Conservation (phyloP, 1,284 basidiomycete species). For the Stygiomarasmius scandens region DNA sequence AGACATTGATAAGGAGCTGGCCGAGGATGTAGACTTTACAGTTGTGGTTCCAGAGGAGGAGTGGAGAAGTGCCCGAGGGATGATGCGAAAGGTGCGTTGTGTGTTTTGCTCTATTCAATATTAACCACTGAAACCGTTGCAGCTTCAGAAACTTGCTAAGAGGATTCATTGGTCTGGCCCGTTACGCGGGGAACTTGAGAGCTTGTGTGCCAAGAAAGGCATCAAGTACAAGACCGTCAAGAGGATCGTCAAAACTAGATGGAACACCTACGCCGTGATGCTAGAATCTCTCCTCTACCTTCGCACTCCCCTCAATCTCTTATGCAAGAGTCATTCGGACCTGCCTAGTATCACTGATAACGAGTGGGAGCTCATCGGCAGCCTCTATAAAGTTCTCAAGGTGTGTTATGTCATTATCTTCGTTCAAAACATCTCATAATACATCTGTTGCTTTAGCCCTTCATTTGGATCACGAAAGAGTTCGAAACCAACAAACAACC, state of each 20-base stretch:
- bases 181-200: not conserved
- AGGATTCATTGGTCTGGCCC: not conserved
- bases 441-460: not conserved
- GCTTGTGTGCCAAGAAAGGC: not conserved
- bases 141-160: conserved; percentile 1
- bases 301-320: conserved; percentile 1
- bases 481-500: not conserved
- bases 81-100: too few species aligned
- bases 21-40: too few species aligned
- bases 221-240: conserved; percentile 9
- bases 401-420: too few species aligned
- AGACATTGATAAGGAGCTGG: not conserved
- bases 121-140: not conserved
- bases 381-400: not conserved
- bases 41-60: too few species aligned
- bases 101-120: not conserved
- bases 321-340: not conserved
- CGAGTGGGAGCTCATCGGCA: conserved; percentile 9
- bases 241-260: conserved; percentile 15
- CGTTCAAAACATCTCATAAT: too few species aligned
- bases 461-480: too few species aligned
- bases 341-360: not conserved
- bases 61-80: too few species aligned
- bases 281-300: conserved; percentile 12
- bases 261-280: conserved; percentile 16